These are phyloP conservation scores for Saussurea involucrata DNA, from an alignment of 129 eudicot genomes.

Conservation along the genomic window DNA sequence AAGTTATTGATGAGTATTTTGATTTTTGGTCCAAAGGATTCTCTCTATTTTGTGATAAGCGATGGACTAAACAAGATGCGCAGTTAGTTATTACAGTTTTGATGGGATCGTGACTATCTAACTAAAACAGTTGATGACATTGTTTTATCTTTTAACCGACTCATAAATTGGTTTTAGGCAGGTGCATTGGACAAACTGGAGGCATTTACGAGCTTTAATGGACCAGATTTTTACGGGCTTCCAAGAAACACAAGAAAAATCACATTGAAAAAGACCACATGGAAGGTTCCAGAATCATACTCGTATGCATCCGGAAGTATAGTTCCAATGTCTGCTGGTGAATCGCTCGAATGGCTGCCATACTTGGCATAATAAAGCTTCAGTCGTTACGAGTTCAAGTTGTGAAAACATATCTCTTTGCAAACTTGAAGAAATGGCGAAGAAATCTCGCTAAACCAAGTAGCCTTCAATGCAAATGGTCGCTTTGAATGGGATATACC, in stretches of 20 bases:
- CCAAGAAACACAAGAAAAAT: conserved; percentile 78
- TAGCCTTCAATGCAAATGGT: background rate
- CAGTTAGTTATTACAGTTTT: background rate
- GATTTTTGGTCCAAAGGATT: background rate
- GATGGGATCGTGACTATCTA: background rate
- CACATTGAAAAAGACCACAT: conserved; percentile 57
- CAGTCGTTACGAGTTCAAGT: background rate
- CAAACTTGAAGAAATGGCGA: background rate
- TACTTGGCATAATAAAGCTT: conserved; percentile 19
- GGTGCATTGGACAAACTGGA: conserved; percentile 95
- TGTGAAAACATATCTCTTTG: background rate
- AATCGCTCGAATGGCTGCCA: conserved; percentile 80
- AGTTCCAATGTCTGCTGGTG: conserved; percentile 92
- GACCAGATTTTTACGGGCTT: conserved; percentile 95
- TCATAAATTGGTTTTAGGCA: conserved; percentile 40
- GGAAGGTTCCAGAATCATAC: conserved; percentile 79
- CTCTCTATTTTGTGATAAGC: background rate
- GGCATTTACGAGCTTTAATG: conserved; percentile 93
- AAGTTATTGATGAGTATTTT: too few species aligned
- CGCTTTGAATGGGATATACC: background rate
- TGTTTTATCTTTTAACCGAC: background rate
- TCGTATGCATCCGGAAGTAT: conserved; percentile 59
- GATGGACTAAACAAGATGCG: background rate
- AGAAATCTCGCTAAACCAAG: background rate
- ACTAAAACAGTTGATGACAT: background rate